phyloP scores from a whole-genome alignment of 257 asterid species.

The Solanum chmielewskii region DNA sequence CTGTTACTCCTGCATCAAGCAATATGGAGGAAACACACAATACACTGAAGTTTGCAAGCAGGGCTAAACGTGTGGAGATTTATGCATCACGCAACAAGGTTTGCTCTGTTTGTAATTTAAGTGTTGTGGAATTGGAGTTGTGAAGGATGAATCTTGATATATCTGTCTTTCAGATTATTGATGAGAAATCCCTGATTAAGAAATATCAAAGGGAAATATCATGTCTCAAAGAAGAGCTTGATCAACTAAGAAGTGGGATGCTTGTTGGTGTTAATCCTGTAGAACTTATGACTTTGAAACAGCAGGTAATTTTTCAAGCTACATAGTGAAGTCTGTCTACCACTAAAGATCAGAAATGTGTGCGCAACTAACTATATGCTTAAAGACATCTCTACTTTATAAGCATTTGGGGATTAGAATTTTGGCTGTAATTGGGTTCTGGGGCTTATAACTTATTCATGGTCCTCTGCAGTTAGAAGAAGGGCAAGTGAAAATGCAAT shows the following conservation, averaged over 20 bases:
- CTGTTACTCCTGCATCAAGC: conserved; percentile 97
- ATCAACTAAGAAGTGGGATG: conserved; percentile 74
- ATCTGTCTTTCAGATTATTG: conserved; percentile 61
- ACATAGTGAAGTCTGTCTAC: not conserved
- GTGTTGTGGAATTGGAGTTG: not conserved
- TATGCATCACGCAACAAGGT: conserved; percentile 92
- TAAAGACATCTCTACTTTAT: not conserved
- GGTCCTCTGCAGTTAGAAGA: conserved; percentile 62
- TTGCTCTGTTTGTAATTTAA: not conserved
- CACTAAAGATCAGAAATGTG: not conserved
- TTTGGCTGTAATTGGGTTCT: not conserved
- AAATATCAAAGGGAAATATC: conserved; percentile 96
- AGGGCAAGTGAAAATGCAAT: conserved; percentile 98
- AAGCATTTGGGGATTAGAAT: not conserved
- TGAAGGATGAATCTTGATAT: not conserved
- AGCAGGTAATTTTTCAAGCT: conserved; percentile 42
- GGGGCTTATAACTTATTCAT: not conserved
- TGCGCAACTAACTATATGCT: not conserved
- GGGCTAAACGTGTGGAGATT: conserved; percentile 95
- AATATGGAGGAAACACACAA: conserved; percentile 97
- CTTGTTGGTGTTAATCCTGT: conserved; percentile 70
- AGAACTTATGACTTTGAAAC: conserved; percentile 71
- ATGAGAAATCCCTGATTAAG: conserved; percentile 95
- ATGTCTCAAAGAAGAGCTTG: conserved; percentile 77
- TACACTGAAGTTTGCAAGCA: conserved; percentile 95